Percentiles rank a stretch among this genome's conserved stretches.
Evolutionary conservation across 2,329 filamentous ascomycete genomes (phyloP).

Genomic region (Saccharata proteae): DNA sequence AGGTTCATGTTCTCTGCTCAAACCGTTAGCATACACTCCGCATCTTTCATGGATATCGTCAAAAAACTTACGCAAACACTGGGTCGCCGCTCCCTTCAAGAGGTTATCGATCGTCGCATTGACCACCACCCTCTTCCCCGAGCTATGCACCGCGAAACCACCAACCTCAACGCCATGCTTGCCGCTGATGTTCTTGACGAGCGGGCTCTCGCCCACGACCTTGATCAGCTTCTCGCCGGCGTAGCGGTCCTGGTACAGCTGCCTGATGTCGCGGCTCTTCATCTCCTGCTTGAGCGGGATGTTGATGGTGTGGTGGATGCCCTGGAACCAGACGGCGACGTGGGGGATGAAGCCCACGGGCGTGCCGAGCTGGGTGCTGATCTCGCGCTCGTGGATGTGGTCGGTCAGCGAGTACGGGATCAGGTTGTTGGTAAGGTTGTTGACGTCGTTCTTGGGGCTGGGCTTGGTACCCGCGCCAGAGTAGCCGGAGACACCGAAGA

Average conservation of each 20-base stretch:
- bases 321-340: conserved; percentile 94
- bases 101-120: conserved; percentile 91
- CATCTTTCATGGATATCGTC: conserved; percentile 4
- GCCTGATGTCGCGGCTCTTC: conserved; percentile 82
- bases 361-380: conserved; percentile 62
- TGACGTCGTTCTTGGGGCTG: conserved; percentile 82
- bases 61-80: conserved; percentile 66
- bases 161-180: conserved; percentile 90
- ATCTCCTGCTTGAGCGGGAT: conserved; percentile 78
- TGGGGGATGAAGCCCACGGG: conserved; percentile 82
- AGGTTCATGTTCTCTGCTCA: conserved; percentile 79
- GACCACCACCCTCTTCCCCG: conserved; percentile 84
- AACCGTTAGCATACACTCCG: conserved; percentile 5
- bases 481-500: conserved; percentile 90
- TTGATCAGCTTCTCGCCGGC: conserved; percentile 93
- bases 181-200: conserved; percentile 72
- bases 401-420: conserved; percentile 86
- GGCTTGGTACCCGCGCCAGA: conserved; percentile 92
- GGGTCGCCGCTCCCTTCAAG: conserved; percentile 83
- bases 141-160: conserved; percentile 83
- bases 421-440: conserved; percentile 72
- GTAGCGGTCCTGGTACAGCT: conserved; percentile 92
- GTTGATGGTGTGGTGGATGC: conserved; percentile 83
- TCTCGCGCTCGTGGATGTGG: conserved; percentile 91
- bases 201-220: conserved; percentile 74